Evolutionary conservation across 1,284 basidiomycete species (phyloP).

Genomic region (Puccinia hordei): DNA sequence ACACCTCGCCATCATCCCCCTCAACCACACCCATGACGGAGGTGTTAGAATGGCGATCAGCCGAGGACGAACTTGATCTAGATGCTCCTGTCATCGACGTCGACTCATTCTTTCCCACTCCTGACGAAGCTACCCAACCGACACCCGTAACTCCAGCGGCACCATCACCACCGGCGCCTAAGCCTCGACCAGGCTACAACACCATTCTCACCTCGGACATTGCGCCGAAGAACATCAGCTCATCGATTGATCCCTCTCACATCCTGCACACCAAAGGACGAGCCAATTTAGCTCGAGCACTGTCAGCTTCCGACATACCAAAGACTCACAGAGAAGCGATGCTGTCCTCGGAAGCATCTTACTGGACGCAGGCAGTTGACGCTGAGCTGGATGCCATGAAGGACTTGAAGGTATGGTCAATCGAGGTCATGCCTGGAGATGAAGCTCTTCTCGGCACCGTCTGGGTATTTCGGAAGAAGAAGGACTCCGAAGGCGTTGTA

Average conservation of each 20-base stretch:
- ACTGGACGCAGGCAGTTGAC: not conserved
- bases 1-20: too few relatives aligned
- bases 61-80: not conserved
- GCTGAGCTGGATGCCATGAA: too few relatives aligned
- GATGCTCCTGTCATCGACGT: not conserved
- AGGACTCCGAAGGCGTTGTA: too few relatives aligned
- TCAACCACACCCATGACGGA: too few relatives aligned
- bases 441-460: too few relatives aligned
- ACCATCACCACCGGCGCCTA: not conserved
- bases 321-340: not conserved
- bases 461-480: too few relatives aligned
- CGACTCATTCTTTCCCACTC: too few relatives aligned
- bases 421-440: too few relatives aligned
- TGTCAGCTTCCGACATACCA: not conserved
- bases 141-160: not conserved
- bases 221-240: not conserved
- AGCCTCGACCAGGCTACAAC: too few relatives aligned
- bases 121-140: not conserved
- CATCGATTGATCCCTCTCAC: not conserved
- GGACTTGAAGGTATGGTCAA: too few relatives aligned
- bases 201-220: not conserved
- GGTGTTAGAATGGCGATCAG: too few relatives aligned
- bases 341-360: not conserved
- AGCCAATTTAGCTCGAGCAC: not conserved
- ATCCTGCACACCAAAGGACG: not conserved